Evolutionary conservation across 1,284 basidiomycete genomes (phyloP), one percentile per base, ranked within the genome.

Genomic region (Irpex lacteus): DNA sequence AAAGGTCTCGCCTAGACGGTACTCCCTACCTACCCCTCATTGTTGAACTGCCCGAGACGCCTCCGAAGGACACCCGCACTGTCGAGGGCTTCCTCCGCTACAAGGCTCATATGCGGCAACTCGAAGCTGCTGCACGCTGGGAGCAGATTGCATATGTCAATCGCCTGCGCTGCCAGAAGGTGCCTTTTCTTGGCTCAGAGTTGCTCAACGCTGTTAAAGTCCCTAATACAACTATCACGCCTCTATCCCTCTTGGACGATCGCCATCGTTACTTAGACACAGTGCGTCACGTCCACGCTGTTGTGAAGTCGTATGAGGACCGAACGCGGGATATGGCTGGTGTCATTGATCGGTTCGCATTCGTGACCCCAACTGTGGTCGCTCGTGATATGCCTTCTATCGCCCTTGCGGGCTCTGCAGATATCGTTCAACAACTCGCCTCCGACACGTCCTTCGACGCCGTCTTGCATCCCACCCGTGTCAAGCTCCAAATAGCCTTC

Each of bases 401-500:
- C 61, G 82, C 85, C 0, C 78, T 95, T 11, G 68, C 82, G 0
- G 84, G 84, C 3, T 66, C 73, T 53, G 77, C 81, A 56, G 69
- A 75, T 0, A 65, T 74, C 2, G 68, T 74, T 52, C 67, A 70
- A 54, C 75, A 72, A 21, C 78, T 58, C 77, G 66, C 70, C 78
- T 6, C 58, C 67, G 56, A 73, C n/a, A 72, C 79, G 3, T 74
- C 77, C 9, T 90, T 94, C 69, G 92, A 94, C 71, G 79, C 78
- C 0, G 74, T 87, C 4, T 80, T 98, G 32, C 94, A 95, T 71
- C 82, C 80, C 1, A 78, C 90, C 0, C 86, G 84, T 53, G 93
- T 95, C 68, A 95, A 94, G 74, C 83, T 96, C 34, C 94, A 96
- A 71, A 94, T 98, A 63, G 95, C 95, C 0, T 98, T 98, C 74